A percentile compares a stretch with the other conserved stretches of the same genome.
Evolutionary conservation across 805 yeast species (phyloP).

Genomic region (Suhomyces sp.): DNA sequence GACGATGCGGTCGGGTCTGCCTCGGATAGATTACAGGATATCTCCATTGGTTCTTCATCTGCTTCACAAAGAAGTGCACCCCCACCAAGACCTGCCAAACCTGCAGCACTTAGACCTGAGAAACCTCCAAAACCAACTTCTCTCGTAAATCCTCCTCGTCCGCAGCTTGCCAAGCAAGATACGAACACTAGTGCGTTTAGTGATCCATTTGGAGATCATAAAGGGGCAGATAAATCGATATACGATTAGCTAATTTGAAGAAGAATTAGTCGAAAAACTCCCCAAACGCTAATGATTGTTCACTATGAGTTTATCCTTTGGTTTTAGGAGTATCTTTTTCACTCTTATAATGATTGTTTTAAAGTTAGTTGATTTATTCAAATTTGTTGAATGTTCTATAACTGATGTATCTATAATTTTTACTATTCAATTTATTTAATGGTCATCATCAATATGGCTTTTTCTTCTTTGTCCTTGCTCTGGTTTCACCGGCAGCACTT

Average conservation of each 20-base stretch:
- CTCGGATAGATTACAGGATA: slow-evolving; percentile 9
- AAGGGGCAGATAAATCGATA: slow-evolving; percentile 17
- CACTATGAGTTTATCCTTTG: no score
- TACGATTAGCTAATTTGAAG: slow-evolving; percentile 15
- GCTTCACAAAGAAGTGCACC: slow-evolving; percentile 19
- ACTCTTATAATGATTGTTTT: no score
- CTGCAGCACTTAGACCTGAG: slow-evolving; percentile 16
- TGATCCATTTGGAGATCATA: slow-evolving; percentile 42
- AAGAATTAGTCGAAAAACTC: no score
- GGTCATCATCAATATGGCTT: no score
- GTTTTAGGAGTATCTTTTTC: no score
- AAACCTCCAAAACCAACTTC: slow-evolving; percentile 25
- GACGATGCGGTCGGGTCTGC: slow-evolving; percentile 20
- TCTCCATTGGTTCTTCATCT: slow-evolving; percentile 8
- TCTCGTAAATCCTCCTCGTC: slow-evolving; percentile 7
- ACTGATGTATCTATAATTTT: no score
- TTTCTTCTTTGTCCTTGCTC: no score
- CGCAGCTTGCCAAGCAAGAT: slow-evolving; percentile 18
- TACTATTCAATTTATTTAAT: no score
- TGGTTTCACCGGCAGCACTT: no score
- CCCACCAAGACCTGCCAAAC: slow-evolving; percentile 25
- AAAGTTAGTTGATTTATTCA: no score
- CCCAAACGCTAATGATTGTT: no score
- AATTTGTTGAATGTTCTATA: no score
- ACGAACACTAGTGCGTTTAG: slow-evolving; percentile 28